phyloP scores from a whole-genome alignment of 352 stramenopile genomes.

The Phytophthora sansomeana region DNA sequence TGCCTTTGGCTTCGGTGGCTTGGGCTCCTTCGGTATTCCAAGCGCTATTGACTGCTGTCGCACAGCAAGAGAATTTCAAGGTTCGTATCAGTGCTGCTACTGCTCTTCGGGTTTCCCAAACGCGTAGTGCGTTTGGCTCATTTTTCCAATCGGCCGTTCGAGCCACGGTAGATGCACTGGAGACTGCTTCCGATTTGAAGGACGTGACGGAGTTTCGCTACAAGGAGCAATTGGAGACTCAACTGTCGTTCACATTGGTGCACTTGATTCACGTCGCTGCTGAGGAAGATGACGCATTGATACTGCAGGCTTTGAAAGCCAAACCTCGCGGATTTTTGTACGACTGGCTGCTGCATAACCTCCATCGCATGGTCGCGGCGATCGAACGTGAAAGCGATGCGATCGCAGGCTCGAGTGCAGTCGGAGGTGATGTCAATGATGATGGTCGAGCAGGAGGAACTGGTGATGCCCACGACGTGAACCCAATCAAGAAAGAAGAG shows the following conservation, averaged over 20 bases:
- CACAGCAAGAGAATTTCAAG: slow-evolving; percentile 92
- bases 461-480: slow-evolving; percentile 81
- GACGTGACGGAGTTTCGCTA: slow-evolving; percentile 92
- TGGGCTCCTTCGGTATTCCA: slow-evolving; percentile 85
- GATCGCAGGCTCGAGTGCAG: slow-evolving; percentile 24
- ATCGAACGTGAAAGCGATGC: slow-evolving; percentile 69
- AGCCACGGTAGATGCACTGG: slow-evolving; percentile 79
- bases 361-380: slow-evolving; percentile 80
- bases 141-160: slow-evolving; percentile 75
- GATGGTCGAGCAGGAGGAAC: slow-evolving; percentile 35
- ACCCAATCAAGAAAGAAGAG: slow-evolving; percentile 85
- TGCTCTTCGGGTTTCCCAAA: slow-evolving; percentile 75
- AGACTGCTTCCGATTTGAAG: slow-evolving; percentile 85
- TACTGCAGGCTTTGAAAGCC: slow-evolving; percentile 68
- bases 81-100: slow-evolving; percentile 87
- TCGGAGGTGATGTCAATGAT: slow-evolving; percentile 36
- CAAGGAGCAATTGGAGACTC: slow-evolving; percentile 89
- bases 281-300: slow-evolving; percentile 73
- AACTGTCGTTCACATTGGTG: slow-evolving; percentile 88
- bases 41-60: slow-evolving; percentile 74
- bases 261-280: slow-evolving; percentile 83
- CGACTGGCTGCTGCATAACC: slow-evolving; percentile 89
- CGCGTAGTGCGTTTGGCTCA: slow-evolving; percentile 71
- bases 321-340: slow-evolving; percentile 86
- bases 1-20: slow-evolving; percentile 77